phyloP scores from a whole-genome alignment of 306 rosid genomes.

The Vachellia collinsii region DNA sequence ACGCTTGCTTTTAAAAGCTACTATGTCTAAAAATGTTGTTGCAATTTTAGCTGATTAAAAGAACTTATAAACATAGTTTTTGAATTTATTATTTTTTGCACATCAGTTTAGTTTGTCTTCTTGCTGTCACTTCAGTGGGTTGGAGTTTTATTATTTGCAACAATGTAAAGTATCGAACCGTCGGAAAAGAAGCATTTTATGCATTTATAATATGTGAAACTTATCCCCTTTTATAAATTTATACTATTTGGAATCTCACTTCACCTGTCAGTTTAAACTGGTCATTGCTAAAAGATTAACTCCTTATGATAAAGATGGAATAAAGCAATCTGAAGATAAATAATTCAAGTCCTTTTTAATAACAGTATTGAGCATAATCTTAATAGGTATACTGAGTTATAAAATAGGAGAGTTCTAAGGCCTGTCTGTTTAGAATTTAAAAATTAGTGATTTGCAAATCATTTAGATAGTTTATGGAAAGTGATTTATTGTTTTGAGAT shows the following conservation, averaged over 20 bases:
- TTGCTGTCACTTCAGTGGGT: neutral
- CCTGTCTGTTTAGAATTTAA: neutral
- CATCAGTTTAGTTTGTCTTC: neutral
- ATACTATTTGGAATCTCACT: neutral
- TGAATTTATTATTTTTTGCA: neutral
- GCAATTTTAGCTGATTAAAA: neutral
- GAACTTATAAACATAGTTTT: neutral
- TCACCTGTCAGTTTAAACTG: neutral
- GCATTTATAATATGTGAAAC: neutral
- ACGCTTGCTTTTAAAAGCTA: neutral
- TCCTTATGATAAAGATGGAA: neutral
- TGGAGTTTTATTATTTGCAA: neutral
- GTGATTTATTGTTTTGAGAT: no score
- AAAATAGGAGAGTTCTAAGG: no score
- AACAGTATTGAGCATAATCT: neutral
- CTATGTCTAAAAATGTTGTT: neutral
- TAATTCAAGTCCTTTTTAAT: neutral
- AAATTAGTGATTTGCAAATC: neutral
- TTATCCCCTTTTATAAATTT: neutral
- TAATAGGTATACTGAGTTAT: neutral
- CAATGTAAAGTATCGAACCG: neutral
- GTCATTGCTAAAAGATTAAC: neutral
- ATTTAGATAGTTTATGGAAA: no score
- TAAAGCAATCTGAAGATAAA: neutral
- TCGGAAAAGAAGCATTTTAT: neutral